phyloP scores from a whole-genome alignment of 2,329 filamentous ascomycete species.

The Penicillium aurantiogriseum region DNA sequence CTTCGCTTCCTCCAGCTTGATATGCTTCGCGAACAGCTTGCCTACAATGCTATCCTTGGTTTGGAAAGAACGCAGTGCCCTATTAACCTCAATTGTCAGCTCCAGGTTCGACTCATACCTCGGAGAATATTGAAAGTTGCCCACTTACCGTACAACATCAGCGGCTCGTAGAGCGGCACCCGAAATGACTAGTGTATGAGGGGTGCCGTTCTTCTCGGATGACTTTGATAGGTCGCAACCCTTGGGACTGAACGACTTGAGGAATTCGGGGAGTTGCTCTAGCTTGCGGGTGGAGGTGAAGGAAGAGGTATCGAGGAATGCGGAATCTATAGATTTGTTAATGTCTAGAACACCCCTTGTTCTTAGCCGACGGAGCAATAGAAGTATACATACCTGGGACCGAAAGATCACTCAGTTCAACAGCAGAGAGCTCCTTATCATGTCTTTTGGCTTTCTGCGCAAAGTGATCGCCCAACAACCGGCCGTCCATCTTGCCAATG shows the following conservation, averaged over 20 bases:
- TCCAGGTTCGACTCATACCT: background rate
- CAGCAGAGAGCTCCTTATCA: slow-evolving; percentile 72
- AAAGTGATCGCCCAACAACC: slow-evolving; percentile 80
- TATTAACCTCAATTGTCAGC: slow-evolving; percentile 31
- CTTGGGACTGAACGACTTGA: slow-evolving; percentile 62
- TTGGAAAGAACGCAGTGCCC: slow-evolving; percentile 73
- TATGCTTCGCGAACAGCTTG: slow-evolving; percentile 97
- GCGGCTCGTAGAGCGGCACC: slow-evolving; percentile 81
- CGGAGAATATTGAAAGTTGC: background rate
- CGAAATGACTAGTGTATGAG: slow-evolving; percentile 87
- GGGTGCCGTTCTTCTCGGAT: slow-evolving; percentile 66
- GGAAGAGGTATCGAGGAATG: slow-evolving; percentile 75
- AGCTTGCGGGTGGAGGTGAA: slow-evolving; percentile 67
- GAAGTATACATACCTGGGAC: slow-evolving; percentile 62
- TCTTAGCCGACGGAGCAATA: background rate
- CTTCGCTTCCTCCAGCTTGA: slow-evolving; percentile 87
- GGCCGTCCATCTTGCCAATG: slow-evolving; percentile 78
- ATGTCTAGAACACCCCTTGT: background rate
- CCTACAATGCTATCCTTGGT: slow-evolving; percentile 74
- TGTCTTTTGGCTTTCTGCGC: slow-evolving; percentile 76
- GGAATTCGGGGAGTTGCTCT: slow-evolving; percentile 72
- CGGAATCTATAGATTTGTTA: slow-evolving; percentile 54
- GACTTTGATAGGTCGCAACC: slow-evolving; percentile 61
- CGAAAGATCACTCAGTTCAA: slow-evolving; percentile 81
- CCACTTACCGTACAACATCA: slow-evolving; percentile 69